Evolutionary conservation across 805 yeast species (phyloP).

Genomic region (Cyberlindnera euphorbiiphila): DNA sequence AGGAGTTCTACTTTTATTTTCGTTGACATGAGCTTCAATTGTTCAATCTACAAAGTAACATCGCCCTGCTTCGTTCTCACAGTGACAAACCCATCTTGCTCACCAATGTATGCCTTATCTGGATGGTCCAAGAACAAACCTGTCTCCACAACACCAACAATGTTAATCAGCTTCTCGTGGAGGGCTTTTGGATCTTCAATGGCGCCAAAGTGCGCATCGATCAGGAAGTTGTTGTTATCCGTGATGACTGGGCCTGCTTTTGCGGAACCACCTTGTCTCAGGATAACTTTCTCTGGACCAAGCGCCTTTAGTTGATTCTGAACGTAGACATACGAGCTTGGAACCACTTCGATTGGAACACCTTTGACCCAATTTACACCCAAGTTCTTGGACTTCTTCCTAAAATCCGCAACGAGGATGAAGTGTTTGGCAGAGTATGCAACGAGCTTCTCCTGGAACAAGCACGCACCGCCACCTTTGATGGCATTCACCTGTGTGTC

Average conservation of each 20-base stretch:
- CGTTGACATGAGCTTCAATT: background rate
- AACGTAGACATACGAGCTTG: conserved; percentile 79
- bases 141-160: conserved; percentile 95
- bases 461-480: conserved; percentile 99
- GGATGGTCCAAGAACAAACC: conserved; percentile 79
- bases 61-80: conserved; percentile 30
- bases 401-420: conserved; percentile 85
- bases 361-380: conserved; percentile 88
- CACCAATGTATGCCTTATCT: conserved; percentile 83
- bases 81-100: conserved; percentile 62
- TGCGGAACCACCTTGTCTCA: conserved; percentile 84
- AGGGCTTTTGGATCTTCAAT: conserved; percentile 50
- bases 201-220: conserved; percentile 90
- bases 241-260: conserved; percentile 98
- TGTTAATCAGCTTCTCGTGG: conserved; percentile 60
- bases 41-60: conserved; percentile 2
- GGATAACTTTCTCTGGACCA: conserved; percentile 59
- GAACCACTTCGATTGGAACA: conserved; percentile 93
- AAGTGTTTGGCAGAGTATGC: conserved; percentile 75
- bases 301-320: conserved; percentile 52
- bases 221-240: conserved; percentile 88
- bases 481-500: conserved; percentile 78
- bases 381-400: conserved; percentile 71
- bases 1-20: too few relatives aligned
- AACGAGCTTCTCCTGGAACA: conserved; percentile 93